Evolutionary conservation across 495 filamentous ascomycete species (phyloP), one percentile per base, ranked within the genome.

Genomic region (Xylaria acuta): DNA sequence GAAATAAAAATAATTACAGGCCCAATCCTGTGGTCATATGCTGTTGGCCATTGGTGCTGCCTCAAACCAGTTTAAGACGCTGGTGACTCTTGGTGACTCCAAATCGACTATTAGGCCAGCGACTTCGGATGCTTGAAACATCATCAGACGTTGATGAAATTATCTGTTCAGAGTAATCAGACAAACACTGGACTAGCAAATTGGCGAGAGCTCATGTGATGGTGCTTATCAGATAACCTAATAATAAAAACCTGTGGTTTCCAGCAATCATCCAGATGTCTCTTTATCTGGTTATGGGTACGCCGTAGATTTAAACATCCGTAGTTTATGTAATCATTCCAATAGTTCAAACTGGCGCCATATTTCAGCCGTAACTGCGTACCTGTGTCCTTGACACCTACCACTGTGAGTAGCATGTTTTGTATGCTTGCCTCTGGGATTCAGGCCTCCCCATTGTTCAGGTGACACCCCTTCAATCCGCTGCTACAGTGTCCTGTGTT

Each of bases 41-140:
- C 27, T 18, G 34, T 7, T 38, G 2, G 34, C 34, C 34, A 60
- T 60, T 38, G 34, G 8, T n/a, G 14, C 38, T 64, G 60, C 43
- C 60, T 64, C 38, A 64, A 1, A 25, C 30, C 4, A 27, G 60
- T 64, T 41, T 41, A 27, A 64, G 30, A 64, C 38, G 53, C 22
- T 32, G 27, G 22, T 32, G 41, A 34, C 40, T 30, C 27, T 9
- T 32, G 27, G 22, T 32, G 41, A 34, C 40, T 30, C 27, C 34
- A 20, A 65, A 12, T 60, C 54, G 34, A 36, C 30, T n/a, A 36
- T 27, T 36, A 30, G 25, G 12, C 14, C 49, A 67, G 65, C 65
- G 65, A 56, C 34, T 54, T 67, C 65, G 49, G 49, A 67, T 67
- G 47, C 25, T 40, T 67, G 25, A 64, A 60, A 60, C 32, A 67